phyloP scores from a whole-genome alignment of 768 basidiomycete genomes.

The Pleurotus platypus region DNA sequence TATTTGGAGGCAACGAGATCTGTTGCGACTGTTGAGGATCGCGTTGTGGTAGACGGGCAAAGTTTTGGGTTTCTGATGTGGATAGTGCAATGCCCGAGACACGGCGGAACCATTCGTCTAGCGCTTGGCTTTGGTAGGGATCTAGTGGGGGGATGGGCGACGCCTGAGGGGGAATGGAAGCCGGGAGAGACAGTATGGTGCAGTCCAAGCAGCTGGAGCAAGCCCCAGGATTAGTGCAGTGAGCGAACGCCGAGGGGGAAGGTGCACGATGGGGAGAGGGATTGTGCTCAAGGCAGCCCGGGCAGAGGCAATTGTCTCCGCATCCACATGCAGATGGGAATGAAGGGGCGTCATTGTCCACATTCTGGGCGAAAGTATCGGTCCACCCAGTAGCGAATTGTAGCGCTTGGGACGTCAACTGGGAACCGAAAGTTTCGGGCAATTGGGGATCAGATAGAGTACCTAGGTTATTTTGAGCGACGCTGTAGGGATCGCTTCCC shows the following conservation, averaged over 20 bases:
- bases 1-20: neutral
- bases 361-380: neutral
- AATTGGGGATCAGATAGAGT: constrained; percentile 23
- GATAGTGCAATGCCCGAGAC: constrained; percentile 32
- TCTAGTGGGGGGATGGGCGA: constrained; percentile 38
- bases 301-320: constrained; percentile 59
- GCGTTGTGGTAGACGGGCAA: neutral
- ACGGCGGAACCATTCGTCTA: constrained; percentile 66
- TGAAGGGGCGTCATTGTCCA: constrained; percentile 10
- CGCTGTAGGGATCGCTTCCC: neutral
- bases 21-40: neutral
- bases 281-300: constrained; percentile 60
- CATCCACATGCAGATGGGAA: constrained; percentile 57
- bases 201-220: constrained; percentile 58
- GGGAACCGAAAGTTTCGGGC: constrained; percentile 21
- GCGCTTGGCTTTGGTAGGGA: constrained; percentile 36
- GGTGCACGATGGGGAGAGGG: constrained; percentile 24
- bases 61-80: neutral
- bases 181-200: constrained; percentile 49
- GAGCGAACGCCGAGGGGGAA: constrained; percentile 30
- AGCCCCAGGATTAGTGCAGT: constrained; percentile 32
- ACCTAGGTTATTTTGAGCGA: constrained; percentile 18
- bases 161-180: constrained; percentile 34
- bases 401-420: constrained; percentile 22
- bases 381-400: neutral